Base-by-base conservation (phyloP, 2,329 filamentous ascomycete genomes). In the Stachybotrys chartarum region DNA sequence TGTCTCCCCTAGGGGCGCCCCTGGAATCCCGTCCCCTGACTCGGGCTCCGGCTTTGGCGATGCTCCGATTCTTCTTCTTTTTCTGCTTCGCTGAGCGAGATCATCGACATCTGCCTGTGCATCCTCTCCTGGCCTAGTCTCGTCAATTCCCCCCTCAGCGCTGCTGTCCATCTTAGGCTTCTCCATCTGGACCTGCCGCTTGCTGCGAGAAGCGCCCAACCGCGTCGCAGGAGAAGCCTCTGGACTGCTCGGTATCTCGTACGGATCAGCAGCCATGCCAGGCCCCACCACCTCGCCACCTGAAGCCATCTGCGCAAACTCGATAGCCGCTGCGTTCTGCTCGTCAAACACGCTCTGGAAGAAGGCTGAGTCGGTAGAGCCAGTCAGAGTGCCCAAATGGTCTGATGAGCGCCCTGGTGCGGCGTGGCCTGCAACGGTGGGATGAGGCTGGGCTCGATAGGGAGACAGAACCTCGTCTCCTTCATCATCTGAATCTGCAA, bases 281-380 rank as follows among this genome's bases (percentile, higher is more conserved):
- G 24, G 24, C 24, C 4, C 24, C 24, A 24, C 24, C 10, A 42
- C 35, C 14, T 42, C 35, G 35, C 35, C 35, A 42, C 35, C 35
- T 10, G 8, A 14, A 42, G 35, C 35, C 35, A 42, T 59, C 53
- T 59, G 56, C 18, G 56, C 56, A 49, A 63, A 58, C 49, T 64
- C 60, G 30, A 55, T 57, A 16, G 65, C 63, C 24, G 69, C 68
- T 39, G 68, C 66, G 45, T 71, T 70, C 60, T 80, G 76, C 51
- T 78, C 74, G 24, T 77, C 68, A 56, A 78, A 80, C 10, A 81
- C 62, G 52, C 67, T 70, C 50, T 73, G 72, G 58, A 81, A 81
- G 59, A 79, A 76, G 0, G 68, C 71, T 1, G 73, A 70, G 56
- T 81, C 76, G 1, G 78, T 81, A 16, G 78, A 80, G 24, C 63